phyloP scores from a whole-genome alignment of 805 yeast genomes.

The Yamadazyma ubonensis region DNA sequence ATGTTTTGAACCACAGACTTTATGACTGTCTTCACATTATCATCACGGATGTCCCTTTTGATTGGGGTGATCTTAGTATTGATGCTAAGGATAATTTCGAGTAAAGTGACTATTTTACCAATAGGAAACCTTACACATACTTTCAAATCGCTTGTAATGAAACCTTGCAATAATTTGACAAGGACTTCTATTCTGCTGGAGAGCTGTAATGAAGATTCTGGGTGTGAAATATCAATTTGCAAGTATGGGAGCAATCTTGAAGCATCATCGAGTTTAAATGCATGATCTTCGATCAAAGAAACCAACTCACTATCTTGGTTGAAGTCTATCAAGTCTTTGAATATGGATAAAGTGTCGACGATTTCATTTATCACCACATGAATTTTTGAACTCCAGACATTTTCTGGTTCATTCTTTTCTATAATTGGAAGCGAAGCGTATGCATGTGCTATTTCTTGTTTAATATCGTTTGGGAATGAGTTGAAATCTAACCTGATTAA shows the following conservation, averaged over 20 bases:
- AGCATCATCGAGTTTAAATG: conserved; percentile 23
- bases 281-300: conserved; percentile 31
- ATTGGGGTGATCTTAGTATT: conserved; percentile 55
- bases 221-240: conserved; percentile 57
- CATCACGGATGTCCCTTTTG: conserved; percentile 60
- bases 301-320: conserved; percentile 52
- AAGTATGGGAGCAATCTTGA: conserved; percentile 43
- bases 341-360: conserved; percentile 54
- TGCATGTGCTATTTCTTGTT: conserved; percentile 44
- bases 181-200: conserved; percentile 51
- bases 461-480: conserved; percentile 38
- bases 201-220: conserved; percentile 50
- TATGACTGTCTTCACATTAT: conserved; percentile 45
- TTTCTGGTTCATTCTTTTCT: conserved; percentile 52
- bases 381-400: conserved; percentile 48
- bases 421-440: conserved; percentile 57
- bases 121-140: conserved; percentile 60
- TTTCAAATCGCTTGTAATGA: conserved; percentile 49
- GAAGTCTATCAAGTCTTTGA: conserved; percentile 57
- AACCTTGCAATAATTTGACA: conserved; percentile 40
- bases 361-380: conserved; percentile 50
- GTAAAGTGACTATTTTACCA: conserved; percentile 51
- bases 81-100: conserved; percentile 56
- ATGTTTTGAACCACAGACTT: conserved; percentile 41
- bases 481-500: conserved; percentile 34